These are phyloP conservation scores for Sordariomycetes sp. DNA, from an alignment of 2,329 filamentous ascomycete species.

Conservation along the genomic window DNA sequence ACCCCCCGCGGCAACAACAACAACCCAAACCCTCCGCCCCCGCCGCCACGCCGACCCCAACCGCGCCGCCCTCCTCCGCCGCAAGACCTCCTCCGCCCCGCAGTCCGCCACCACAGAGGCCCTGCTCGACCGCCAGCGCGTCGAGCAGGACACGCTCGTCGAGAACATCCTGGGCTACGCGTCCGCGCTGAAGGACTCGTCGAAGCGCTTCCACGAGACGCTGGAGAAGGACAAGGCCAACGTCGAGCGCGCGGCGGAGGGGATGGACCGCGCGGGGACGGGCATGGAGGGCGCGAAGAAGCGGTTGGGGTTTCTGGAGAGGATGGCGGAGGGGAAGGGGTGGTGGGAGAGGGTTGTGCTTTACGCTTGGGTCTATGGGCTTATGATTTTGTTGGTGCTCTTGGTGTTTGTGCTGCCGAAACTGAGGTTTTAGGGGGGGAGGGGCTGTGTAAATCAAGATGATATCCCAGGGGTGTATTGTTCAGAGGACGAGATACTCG, in stretches of 20 bases:
- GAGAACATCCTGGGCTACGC: constrained; percentile 75
- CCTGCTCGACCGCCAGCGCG: constrained; percentile 64
- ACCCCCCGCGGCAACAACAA: constrained; percentile 5
- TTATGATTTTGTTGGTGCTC: constrained; percentile 69
- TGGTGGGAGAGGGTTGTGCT: constrained; percentile 79
- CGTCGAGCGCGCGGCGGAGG: constrained; percentile 58
- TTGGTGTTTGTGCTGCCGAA: constrained; percentile 84
- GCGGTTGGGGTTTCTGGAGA: constrained; percentile 65
- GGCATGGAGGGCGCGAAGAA: constrained; percentile 68
- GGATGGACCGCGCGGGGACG: constrained; percentile 64
- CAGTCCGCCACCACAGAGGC: constrained; percentile 51
- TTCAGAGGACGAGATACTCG: background rate
- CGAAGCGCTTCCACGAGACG: constrained; percentile 58
- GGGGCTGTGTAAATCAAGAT: background rate
- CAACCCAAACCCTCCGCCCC: constrained; percentile 22
- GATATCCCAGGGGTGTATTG: background rate
- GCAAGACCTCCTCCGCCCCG: constrained; percentile 15
- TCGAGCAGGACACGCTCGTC: constrained; percentile 75
- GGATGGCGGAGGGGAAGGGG: constrained; percentile 79
- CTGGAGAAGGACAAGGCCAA: constrained; percentile 65
- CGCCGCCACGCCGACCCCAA: constrained; percentile 15
- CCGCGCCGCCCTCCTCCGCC: constrained; percentile 33
- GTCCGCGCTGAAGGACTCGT: constrained; percentile 62
- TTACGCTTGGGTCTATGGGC: constrained; percentile 71
- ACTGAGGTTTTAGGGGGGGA: constrained; percentile 57